Base-by-base conservation (phyloP, 2,329 filamentous ascomycete genomes). In the Sphaerulina vaccinii region DNA sequence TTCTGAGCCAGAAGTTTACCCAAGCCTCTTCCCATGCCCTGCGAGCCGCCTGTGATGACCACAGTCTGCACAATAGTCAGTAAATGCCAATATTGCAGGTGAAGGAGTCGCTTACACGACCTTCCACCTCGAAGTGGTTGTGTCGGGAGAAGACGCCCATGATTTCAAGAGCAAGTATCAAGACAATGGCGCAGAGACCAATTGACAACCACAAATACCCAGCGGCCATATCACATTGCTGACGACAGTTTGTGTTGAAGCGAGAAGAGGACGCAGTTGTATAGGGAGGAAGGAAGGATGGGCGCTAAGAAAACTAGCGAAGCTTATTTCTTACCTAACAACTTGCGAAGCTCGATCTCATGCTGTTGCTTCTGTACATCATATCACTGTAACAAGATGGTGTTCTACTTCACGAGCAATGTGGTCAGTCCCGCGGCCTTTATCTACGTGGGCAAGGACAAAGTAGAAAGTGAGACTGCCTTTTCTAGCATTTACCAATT, bases 401-500 rank as follows among this genome's bases (percentile, higher is more conserved):
- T 99, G 40, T 96, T 88, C 75, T 97, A 97, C 72, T 97, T 93
- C 71, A 93, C 85, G 1, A 97, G 92, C 21, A 92, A 82, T 56
- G 83, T 84, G 36, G 89, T 95, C 33, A 79, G 85, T 10, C 92
- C 93, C 1, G 70, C 90, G 24, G 92, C 90, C 36, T 91, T 86
- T 69, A 84, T 99, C 67, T 99, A 99, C 70, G 90, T 96, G 54
- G 93, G 93, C 72, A 99, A 97, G 73, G 93, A 99, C 78, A 99
- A 99, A 75, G 91, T 93, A 64, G 93, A 99, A 78, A 99, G 93
- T 96, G 79, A 67, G 85, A 48, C 42, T 27, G 21, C 61, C 37
- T 47, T 19, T 19, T 19, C 13, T 22, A 24, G 4, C 22, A 41
- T 63, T 46, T 42, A 55, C 58, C 51, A 51, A 21, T 27, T 9